A percentile compares a stretch with the other conserved stretches of the same genome.
These are phyloP conservation scores for Aspergillus sclerotialis DNA, from an alignment of 2,329 filamentous ascomycete genomes.

Conservation along the genomic window DNA sequence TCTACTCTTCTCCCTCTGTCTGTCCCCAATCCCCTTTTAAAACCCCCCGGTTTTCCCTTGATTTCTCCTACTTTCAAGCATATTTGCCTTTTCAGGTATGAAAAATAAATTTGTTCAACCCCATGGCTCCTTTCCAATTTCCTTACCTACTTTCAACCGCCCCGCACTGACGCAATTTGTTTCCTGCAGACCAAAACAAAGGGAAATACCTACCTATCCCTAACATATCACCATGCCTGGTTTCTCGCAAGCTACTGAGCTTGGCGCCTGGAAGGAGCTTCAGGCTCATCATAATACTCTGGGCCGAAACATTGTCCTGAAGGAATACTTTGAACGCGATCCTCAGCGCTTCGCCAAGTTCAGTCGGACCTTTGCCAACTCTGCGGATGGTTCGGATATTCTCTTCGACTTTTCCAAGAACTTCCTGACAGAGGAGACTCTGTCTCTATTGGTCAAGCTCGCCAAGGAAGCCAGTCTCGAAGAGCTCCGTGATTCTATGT, in stretches of 20 bases:
- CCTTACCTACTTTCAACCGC: not conserved
- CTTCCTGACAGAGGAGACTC: conserved; percentile 88
- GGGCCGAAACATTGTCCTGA: conserved; percentile 84
- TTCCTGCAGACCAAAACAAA: conserved; percentile 12
- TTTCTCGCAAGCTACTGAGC: conserved; percentile 69
- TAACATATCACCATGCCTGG: conserved; percentile 25
- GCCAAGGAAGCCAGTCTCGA: conserved; percentile 87
- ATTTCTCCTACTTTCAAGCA: no score
- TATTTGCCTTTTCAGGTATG: not conserved
- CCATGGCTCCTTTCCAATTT: not conserved
- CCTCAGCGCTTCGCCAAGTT: conserved; percentile 85
- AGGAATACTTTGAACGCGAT: conserved; percentile 86
- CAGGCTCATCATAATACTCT: conserved; percentile 82
- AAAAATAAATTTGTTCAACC: not conserved
- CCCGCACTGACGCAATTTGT: conserved; percentile 11
- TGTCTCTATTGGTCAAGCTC: conserved; percentile 78
- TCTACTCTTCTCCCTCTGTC: conserved; percentile 2
- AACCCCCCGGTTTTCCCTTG: no score
- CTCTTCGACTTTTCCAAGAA: conserved; percentile 99
- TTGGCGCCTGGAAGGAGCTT: conserved; percentile 82
- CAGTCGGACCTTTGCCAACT: conserved; percentile 73
- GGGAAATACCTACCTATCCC: no score
- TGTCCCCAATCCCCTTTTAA: conserved; percentile 1
- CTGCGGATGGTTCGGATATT: conserved; percentile 73
- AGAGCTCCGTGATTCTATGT: conserved; percentile 95